phyloP scores from a whole-genome alignment of 1,284 basidiomycete species.

The Ganoderma leucocontextum region DNA sequence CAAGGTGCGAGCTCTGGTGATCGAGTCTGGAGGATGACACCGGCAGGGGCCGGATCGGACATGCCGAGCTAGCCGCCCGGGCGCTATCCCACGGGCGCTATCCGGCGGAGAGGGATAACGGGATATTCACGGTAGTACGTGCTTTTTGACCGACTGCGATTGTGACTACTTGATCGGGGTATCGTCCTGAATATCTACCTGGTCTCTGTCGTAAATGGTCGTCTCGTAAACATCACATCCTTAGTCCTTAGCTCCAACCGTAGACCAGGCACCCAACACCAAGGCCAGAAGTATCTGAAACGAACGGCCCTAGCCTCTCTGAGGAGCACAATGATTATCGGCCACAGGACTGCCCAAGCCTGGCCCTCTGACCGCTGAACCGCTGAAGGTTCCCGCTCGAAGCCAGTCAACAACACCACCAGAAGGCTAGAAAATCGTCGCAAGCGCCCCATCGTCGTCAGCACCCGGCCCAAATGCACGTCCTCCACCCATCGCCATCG shows the following conservation, averaged over 20 bases:
- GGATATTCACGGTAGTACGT: too few species aligned
- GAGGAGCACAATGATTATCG: background rate
- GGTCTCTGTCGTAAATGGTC: slow-evolving; percentile 2
- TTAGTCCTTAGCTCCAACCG: background rate
- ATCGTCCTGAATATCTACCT: slow-evolving; percentile 9
- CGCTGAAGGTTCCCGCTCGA: background rate
- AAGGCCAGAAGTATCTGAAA: background rate
- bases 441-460: slow-evolving; percentile 36
- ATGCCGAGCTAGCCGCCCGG: too few species aligned
- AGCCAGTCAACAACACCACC: background rate
- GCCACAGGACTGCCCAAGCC: background rate
- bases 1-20: too few species aligned
- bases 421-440: slow-evolving; percentile 35
- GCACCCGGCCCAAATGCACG: slow-evolving; percentile 27
- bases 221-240: background rate
- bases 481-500: slow-evolving; percentile 32
- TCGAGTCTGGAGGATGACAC: too few species aligned
- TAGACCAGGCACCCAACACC: background rate
- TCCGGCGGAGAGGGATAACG: too few species aligned
- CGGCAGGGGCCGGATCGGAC: too few species aligned
- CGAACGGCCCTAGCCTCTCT: background rate
- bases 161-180: background rate
- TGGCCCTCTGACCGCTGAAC: background rate
- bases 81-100: too few species aligned
- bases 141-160: background rate